These are phyloP conservation scores for Leptographium galeiforme DNA, from an alignment of 2,329 filamentous ascomycete genomes.

Conservation along the genomic window DNA sequence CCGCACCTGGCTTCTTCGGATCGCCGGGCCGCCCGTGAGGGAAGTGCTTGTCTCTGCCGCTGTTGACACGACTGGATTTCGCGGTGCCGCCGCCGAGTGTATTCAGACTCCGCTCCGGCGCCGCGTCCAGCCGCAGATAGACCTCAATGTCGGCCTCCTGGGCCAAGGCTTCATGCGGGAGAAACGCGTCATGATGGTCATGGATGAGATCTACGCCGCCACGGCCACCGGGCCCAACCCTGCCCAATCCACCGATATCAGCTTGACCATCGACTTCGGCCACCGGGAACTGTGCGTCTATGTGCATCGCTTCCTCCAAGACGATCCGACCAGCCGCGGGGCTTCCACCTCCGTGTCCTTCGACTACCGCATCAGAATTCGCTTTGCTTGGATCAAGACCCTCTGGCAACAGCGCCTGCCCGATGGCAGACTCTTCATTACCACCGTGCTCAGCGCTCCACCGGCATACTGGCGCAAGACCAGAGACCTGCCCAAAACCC, in stretches of 20 bases:
- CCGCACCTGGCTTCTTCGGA: constrained; percentile 2
- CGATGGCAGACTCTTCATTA: constrained; percentile 22
- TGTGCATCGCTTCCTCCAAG: constrained; percentile 4
- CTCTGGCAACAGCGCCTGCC: constrained; percentile 24
- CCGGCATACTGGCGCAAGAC: constrained; percentile 32
- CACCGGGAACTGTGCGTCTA: constrained; percentile 4
- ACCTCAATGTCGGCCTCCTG: constrained; percentile 30
- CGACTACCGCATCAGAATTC: constrained; percentile 29
- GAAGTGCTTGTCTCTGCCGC: background rate
- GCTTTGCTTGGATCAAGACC: constrained; percentile 31
- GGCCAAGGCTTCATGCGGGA: constrained; percentile 49
- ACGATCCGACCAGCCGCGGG: background rate
- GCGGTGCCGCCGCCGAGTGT: background rate
- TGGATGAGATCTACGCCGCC: constrained; percentile 29
- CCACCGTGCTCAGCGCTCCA: constrained; percentile 35
- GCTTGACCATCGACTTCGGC: constrained; percentile 4
- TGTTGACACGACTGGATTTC: constrained; percentile 7
- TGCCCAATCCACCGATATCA: constrained; percentile 11
- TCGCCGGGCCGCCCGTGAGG: background rate
- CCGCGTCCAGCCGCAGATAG: constrained; percentile 20
- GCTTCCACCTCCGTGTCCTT: background rate
- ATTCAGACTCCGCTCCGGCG: constrained; percentile 8
- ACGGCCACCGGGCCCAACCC: too few species aligned
- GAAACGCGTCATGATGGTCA: constrained; percentile 42
- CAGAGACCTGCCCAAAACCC: constrained; percentile 18